phyloP scores from a whole-genome alignment of 495 filamentous ascomycete species.

The Tetracladium setigerum region DNA sequence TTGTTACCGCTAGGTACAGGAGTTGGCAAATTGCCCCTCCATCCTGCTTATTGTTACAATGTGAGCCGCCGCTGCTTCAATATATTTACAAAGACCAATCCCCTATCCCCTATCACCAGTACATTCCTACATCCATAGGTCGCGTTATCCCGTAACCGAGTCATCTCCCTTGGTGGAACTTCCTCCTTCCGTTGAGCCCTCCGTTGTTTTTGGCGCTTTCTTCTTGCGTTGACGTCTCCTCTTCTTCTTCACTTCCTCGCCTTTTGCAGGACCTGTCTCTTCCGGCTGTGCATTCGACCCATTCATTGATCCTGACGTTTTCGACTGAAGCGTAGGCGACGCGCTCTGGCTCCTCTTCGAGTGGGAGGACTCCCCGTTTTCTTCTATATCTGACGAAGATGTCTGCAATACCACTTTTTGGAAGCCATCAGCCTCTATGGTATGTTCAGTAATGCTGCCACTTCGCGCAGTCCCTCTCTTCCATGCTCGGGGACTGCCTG shows the following conservation, averaged over 20 bases:
- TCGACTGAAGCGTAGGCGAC: not conserved
- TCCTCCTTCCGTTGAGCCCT: conserved; percentile 3
- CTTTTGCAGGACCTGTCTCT: not conserved
- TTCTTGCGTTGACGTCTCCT: conserved; percentile 12
- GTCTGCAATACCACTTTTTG: conserved; percentile 68
- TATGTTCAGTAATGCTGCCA: conserved; percentile 84
- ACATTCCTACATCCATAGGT: too few relatives aligned
- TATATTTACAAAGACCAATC: too few relatives aligned
- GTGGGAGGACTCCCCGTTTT: not conserved
- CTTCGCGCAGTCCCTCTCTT: conserved; percentile 59
- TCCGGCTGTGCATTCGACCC: not conserved
- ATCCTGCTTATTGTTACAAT: not conserved
- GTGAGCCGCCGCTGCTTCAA: too few relatives aligned
- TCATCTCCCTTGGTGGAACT: too few relatives aligned
- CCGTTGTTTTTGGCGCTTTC: conserved; percentile 13
- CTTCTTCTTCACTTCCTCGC: conserved; percentile 20
- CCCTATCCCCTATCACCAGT: too few relatives aligned
- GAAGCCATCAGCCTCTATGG: conserved; percentile 72
- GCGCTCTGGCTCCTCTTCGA: not conserved
- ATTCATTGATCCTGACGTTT: not conserved
- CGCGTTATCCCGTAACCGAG: too few relatives aligned
- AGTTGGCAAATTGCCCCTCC: not conserved
- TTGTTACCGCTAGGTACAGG: too few relatives aligned
- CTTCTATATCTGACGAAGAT: conserved; percentile 5
- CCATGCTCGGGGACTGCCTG: conserved; percentile 14